These are phyloP conservation scores for Phaffomyces antillensis DNA, from an alignment of 805 yeast species.

Conservation along the genomic window DNA sequence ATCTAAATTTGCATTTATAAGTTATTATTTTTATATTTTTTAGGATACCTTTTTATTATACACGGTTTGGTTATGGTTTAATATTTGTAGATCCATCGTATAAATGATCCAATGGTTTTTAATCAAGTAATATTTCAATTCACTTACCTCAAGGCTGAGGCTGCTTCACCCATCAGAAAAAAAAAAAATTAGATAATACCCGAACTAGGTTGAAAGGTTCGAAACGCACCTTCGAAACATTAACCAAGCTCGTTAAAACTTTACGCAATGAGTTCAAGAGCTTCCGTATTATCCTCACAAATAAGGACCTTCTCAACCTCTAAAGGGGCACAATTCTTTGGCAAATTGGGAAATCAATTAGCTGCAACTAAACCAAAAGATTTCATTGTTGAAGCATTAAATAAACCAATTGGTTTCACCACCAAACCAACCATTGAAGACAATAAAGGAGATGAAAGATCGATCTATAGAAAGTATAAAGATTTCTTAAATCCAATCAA, in stretches of 20 bases:
- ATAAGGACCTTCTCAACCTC: slow-evolving; percentile 9
- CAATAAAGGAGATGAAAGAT: slow-evolving; percentile 34
- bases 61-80: too few relatives aligned
- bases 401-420: slow-evolving; percentile 41
- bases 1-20: too few relatives aligned
- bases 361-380: slow-evolving; percentile 31
- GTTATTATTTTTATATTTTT: too few relatives aligned
- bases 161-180: too few relatives aligned
- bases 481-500: slow-evolving; percentile 45
- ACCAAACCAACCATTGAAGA: slow-evolving; percentile 32
- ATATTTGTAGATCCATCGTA: too few relatives aligned
- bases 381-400: slow-evolving; percentile 27
- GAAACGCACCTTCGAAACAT: too few relatives aligned
- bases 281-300: background rate
- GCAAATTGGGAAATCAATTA: slow-evolving; percentile 28
- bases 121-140: too few relatives aligned
- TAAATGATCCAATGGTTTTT: too few relatives aligned
- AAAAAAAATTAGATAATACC: background rate
- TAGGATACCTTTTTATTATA: too few relatives aligned
- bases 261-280: background rate
- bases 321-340: slow-evolving; percentile 14
- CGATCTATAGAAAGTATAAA: slow-evolving; percentile 29
- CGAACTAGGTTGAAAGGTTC: too few relatives aligned
- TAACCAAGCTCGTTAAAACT: too few relatives aligned
- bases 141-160: too few relatives aligned